Base-by-base conservation (phyloP, 2,329 filamentous ascomycete species). In the Fusarium brachygibbosum region DNA sequence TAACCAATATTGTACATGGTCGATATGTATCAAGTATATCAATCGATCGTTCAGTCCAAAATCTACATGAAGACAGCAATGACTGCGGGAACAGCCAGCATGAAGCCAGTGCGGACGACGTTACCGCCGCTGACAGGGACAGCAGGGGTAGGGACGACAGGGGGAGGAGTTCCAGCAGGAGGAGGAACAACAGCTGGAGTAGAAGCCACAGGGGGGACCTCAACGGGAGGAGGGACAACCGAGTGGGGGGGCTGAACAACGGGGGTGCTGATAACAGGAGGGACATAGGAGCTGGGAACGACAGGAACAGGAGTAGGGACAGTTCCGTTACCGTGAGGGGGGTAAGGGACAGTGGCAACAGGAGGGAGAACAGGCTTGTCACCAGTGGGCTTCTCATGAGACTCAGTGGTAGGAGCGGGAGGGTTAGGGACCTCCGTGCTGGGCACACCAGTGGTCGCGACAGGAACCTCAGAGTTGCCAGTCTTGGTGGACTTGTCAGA, bases 51-150 rank as follows among this genome's bases (percentile, higher is more conserved):
- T 23, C 31, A 41, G 31, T 60, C 42, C 29, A 28, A 41, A 40
- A 38, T 60, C 58, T 16, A 68, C 49, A 70, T 46, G 17, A 70
- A 50, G 41, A 70, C 25, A 49, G 68, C 68, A 28, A 68, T 14
- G n/a, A 56, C 25, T 28, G 63, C 40, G 12, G 68, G 68, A 10
- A 70, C 32, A 23, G 31, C 64, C 56, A 69, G 38, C 54, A 70
- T 50, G 13, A 71, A 40, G 9, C 68, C 25, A 19, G 44, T 45
- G 28, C 66, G 59, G 10, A 70, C 37, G 2, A 69, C 38, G 23
- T 34, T 71, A 4, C 55, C 68, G 25, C 68, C 42, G 44, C 68
- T 71, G 19, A 62, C 64, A n/a, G 59, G 41, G 23, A 55, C 54
- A 38, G 42, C 28, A 8, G 67, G 54, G 25, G 63, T 34, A 13